phyloP scores from a whole-genome alignment of 1,284 basidiomycete species.

The Heliocybe sulcata region DNA sequence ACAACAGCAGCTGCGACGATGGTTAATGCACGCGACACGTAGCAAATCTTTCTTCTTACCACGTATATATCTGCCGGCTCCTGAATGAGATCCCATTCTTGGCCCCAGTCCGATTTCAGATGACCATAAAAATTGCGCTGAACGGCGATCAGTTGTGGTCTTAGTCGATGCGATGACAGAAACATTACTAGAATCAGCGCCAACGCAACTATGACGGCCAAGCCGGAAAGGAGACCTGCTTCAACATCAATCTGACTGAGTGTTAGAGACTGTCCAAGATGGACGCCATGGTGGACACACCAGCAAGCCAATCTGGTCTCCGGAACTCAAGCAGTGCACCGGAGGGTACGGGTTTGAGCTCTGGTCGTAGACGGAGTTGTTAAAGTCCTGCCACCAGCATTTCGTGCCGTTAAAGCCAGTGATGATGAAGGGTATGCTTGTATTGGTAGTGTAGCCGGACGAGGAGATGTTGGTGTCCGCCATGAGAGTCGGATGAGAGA shows the following conservation, averaged over 20 bases:
- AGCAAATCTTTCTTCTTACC: background rate
- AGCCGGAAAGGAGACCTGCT: background rate
- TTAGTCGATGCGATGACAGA: background rate
- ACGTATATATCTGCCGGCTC: background rate
- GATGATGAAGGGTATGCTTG: background rate
- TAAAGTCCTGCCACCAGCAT: background rate
- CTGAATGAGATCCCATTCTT: background rate
- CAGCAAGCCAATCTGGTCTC: background rate
- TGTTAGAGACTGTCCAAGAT: background rate
- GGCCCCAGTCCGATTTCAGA: background rate
- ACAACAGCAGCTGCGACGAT: constrained; percentile 9
- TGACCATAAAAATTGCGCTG: background rate
- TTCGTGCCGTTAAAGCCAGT: background rate
- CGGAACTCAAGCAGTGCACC: background rate
- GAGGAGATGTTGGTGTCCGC: background rate
- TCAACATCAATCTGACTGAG: background rate
- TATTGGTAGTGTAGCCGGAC: background rate
- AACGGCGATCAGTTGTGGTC: background rate
- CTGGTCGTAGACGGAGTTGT: background rate
- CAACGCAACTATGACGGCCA: background rate
- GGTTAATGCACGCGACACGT: background rate
- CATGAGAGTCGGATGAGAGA: background rate
- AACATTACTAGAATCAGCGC: background rate
- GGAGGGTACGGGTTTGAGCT: background rate
- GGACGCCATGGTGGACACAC: background rate